These are phyloP conservation scores for Pluteus cervinus DNA, from an alignment of 768 basidiomycete genomes.

Conservation along the genomic window DNA sequence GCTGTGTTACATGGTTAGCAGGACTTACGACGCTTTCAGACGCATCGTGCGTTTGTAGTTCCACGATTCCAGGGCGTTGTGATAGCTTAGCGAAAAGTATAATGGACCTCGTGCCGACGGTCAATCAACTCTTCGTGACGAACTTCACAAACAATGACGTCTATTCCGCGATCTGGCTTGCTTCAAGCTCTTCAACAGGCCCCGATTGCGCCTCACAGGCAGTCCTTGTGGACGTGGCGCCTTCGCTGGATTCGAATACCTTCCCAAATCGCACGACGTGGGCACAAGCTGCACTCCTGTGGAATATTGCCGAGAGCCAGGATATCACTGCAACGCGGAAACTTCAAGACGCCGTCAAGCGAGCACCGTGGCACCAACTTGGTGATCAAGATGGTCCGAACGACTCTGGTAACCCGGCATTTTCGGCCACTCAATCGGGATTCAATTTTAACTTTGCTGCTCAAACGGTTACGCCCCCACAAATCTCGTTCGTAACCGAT, in stretches of 20 bases:
- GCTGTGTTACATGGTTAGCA: constrained; percentile 2
- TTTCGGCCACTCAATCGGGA: constrained; percentile 40
- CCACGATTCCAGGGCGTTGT: constrained; percentile 35
- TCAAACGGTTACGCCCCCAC: constrained; percentile 40
- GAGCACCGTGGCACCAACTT: constrained; percentile 43
- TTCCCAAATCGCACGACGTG: constrained; percentile 49
- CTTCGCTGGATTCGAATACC: constrained; percentile 27
- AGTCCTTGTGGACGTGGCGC: constrained; percentile 47
- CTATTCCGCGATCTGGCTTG: constrained; percentile 44
- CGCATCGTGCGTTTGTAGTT: constrained; percentile 57
- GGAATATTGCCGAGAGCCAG: constrained; percentile 50
- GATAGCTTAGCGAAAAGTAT: constrained; percentile 49
- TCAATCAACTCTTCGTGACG: constrained; percentile 41
- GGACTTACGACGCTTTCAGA: constrained; percentile 28
- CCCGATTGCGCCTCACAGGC: constrained; percentile 50
- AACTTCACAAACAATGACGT: constrained; percentile 40
- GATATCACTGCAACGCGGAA: constrained; percentile 29
- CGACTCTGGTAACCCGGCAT: constrained; percentile 21
- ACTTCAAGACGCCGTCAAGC: constrained; percentile 41
- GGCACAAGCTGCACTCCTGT: constrained; percentile 55
- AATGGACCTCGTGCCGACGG: constrained; percentile 38
- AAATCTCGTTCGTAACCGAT: constrained; percentile 36
- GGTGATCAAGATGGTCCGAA: constrained; percentile 34
- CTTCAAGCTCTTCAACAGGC: constrained; percentile 35
- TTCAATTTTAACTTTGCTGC: constrained; percentile 55